Evolutionary conservation across 164 flowering plant genomes (phyloP).

Genomic region (Macadamia integrifolia): DNA sequence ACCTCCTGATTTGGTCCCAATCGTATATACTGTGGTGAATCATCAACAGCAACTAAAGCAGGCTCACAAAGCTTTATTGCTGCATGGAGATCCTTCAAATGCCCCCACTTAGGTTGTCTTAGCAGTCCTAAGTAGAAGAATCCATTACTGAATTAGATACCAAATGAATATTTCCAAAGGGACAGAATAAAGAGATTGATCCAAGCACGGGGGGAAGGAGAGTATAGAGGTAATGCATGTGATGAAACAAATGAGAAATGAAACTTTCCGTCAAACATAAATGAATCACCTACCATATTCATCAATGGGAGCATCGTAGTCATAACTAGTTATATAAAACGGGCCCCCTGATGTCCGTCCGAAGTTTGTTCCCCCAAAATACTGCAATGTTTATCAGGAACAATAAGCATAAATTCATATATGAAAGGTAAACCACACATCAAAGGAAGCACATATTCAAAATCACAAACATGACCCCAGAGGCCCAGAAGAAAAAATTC

Average conservation of each 20-base stretch:
- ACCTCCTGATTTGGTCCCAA: slow-evolving; percentile 93
- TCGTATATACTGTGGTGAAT: slow-evolving; percentile 53
- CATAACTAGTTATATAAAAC: slow-evolving; percentile 74
- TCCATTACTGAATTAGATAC: neutral
- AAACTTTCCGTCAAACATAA: slow-evolving; percentile 1
- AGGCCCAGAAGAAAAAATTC: too few relatives aligned
- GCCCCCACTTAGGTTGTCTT: slow-evolving; percentile 97
- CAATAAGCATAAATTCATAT: neutral
- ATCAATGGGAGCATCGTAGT: slow-evolving; percentile 97
- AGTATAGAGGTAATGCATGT: too few relatives aligned
- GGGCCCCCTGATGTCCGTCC: slow-evolving; percentile 96
- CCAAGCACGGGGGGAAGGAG: too few relatives aligned
- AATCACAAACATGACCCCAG: too few relatives aligned
- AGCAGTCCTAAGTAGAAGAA: slow-evolving; percentile 45
- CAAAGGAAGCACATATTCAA: too few relatives aligned
- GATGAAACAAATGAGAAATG: neutral
- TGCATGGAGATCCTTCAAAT: slow-evolving; percentile 86
- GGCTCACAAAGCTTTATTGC: slow-evolving; percentile 92
- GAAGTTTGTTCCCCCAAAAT: slow-evolving; percentile 93
- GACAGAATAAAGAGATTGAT: neutral
- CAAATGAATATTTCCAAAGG: neutral
- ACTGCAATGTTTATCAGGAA: slow-evolving; percentile 40
- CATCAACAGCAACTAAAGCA: slow-evolving; percentile 71
- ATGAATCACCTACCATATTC: slow-evolving; percentile 67
- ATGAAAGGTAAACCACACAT: too few relatives aligned